Evolutionary conservation across 225 moss, liverwort and hornwort species (phyloP), one percentile per base, ranked within the genome.

Genomic region (Polytrichum commune): DNA sequence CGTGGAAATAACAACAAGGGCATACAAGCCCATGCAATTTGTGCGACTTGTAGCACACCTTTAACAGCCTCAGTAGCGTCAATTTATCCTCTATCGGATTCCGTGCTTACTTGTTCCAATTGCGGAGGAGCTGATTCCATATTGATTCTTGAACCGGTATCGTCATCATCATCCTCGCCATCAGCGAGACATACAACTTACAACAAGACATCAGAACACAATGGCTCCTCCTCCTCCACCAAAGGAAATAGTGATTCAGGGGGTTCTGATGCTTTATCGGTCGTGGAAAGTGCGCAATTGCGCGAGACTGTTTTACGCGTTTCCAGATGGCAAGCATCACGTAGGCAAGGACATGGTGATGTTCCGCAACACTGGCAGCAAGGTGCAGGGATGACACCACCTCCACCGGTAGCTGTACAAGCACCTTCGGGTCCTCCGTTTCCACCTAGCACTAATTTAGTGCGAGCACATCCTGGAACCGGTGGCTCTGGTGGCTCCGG

Each of bases 291-390:
- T 72, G 77, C 78, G 74, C 91, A 85, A 72, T 78, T 93, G 74
- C 92, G 93, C 71, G 89, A 90, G 76, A 89, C 90, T 29, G 87
- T 95, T 30, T 77, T 91, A 67, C 84, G 88, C 22, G 82, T 91
- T 30, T 84, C 91, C 68, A 83, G 82, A 60, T 93, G 91, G 90
- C 89, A 93, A 73, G 75, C 83, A 64, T 80, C 90, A 65, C 87
- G 88, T 67, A 81, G 89, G 69, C 90, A 82, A 72, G 89, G 92
- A 23, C 84, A 85, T 67, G 90, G 89, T 66, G 90, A 90, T 79
- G 85, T 87, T 60, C 90, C 89, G 33, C 92, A 89, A 66, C 92
- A 90, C 78, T 93, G 90, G 92, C 93, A 93, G 79, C 96, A 89
- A 78, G 93, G 86, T 74, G 75, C 87, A 27, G 83, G 87, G 58